A percentile compares a stretch with the other conserved stretches of the same genome.
phyloP scores from a whole-genome alignment of 768 basidiomycete genomes.

The Russula compacta region DNA sequence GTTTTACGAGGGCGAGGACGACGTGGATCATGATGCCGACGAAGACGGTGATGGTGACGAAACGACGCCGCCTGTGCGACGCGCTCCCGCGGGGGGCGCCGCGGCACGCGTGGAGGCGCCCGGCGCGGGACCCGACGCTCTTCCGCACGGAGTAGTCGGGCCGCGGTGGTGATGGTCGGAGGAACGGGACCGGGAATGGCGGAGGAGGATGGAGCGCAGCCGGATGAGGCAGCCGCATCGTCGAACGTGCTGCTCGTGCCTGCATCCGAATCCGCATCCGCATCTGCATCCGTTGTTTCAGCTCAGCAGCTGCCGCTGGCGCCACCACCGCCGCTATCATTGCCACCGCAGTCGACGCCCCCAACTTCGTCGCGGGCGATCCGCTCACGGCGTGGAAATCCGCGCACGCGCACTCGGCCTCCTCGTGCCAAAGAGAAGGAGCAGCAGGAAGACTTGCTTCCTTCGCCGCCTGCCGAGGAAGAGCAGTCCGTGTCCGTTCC shows the following conservation, averaged over 20 bases:
- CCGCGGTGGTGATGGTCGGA: conserved; percentile 9
- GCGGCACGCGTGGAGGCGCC: background rate
- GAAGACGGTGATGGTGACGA: conserved; percentile 41
- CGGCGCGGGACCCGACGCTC: conserved; percentile 21
- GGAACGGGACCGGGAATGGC: background rate
- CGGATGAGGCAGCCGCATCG: background rate
- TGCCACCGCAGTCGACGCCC: too few species aligned
- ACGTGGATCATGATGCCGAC: conserved; percentile 47
- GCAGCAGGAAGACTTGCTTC: background rate
- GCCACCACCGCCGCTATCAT: background rate
- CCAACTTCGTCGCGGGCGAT: background rate
- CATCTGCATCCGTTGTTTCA: background rate
- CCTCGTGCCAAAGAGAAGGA: conserved; percentile 12
- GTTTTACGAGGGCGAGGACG: conserved; percentile 58
- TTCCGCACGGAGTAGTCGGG: background rate
- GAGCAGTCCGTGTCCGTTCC: conserved; percentile 27
- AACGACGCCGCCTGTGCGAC: conserved; percentile 20
- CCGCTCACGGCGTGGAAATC: conserved; percentile 4
- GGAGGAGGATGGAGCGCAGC: background rate
- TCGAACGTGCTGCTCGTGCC: too few species aligned
- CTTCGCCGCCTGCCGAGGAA: background rate
- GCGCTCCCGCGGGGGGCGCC: conserved; percentile 27
- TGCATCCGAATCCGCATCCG: too few species aligned
- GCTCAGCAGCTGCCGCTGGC: background rate
- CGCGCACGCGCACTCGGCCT: background rate